phyloP scores from a whole-genome alignment of 768 basidiomycete species.

The Boletus reticulatus region DNA sequence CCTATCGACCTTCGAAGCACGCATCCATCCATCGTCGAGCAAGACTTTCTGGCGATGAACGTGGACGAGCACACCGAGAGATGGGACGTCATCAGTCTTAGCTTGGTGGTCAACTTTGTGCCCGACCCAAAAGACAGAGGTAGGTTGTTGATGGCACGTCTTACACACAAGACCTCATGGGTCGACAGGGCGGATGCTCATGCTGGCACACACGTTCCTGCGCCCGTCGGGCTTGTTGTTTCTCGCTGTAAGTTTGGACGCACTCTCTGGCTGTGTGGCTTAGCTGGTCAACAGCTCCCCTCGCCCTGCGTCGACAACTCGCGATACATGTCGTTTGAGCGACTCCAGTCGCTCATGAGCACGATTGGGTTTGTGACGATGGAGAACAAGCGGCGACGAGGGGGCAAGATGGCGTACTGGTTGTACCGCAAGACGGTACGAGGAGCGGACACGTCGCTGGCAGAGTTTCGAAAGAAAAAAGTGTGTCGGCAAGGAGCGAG shows the following conservation, averaged over 20 bases:
- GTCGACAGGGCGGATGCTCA: conserved; percentile 65
- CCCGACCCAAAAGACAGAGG: conserved; percentile 75
- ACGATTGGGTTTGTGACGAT: conserved; percentile 62
- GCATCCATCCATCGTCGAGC: conserved; percentile 79
- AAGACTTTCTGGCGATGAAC: conserved; percentile 78
- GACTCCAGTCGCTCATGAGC: conserved; percentile 56
- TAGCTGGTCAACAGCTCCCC: conserved; percentile 57
- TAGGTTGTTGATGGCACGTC: conserved; percentile 22
- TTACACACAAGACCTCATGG: background rate
- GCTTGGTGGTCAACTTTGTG: conserved; percentile 89
- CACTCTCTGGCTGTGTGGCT: conserved; percentile 2
- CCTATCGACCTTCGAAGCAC: conserved; percentile 85
- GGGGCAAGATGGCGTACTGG: conserved; percentile 89
- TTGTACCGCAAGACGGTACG: conserved; percentile 54
- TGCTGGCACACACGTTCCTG: conserved; percentile 56
- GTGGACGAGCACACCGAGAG: conserved; percentile 42
- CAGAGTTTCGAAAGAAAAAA: conserved; percentile 49
- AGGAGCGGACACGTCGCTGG: background rate
- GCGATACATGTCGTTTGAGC: conserved; percentile 68
- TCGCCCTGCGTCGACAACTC: conserved; percentile 85
- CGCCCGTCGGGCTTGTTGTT: conserved; percentile 58
- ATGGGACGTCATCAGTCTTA: conserved; percentile 84
- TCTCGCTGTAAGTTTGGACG: conserved; percentile 54
- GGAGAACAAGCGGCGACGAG: conserved; percentile 57
- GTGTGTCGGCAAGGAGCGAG: conserved; percentile 63